phyloP scores from a whole-genome alignment of 257 asterid genomes.

The Solanum bulbocastanum region DNA sequence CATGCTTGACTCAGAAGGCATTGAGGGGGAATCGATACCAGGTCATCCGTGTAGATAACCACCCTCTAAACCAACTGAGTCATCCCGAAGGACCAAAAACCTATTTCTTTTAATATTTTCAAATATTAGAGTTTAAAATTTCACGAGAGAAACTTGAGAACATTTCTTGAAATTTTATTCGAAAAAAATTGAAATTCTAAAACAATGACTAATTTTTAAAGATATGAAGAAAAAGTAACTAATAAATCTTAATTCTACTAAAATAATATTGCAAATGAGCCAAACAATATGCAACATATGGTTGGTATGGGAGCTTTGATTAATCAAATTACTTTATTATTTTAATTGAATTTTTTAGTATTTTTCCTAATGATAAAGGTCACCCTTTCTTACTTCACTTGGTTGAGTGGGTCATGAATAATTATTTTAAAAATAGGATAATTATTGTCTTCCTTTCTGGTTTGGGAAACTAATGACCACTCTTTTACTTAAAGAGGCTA shows the following conservation, averaged over 20 bases:
- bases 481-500: neutral
- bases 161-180: neutral
- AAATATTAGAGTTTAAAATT: neutral
- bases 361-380: neutral
- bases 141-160: neutral
- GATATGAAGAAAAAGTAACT: neutral
- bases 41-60: neutral
- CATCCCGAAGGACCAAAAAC: too few relatives aligned
- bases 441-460: neutral
- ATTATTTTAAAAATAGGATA: neutral
- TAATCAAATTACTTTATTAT: neutral
- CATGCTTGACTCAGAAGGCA: accelerated
- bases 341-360: neutral
- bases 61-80: neutral
- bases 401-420: neutral
- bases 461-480: neutral
- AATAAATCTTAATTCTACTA: neutral
- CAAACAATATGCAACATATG: neutral
- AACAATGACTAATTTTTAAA: neutral
- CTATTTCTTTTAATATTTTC: neutral
- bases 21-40: too few relatives aligned
- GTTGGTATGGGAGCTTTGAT: neutral
- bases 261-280: neutral
- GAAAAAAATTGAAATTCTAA: neutral
- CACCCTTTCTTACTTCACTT: neutral